A percentile compares a stretch with the other conserved stretches of the same genome.
Conservation (phyloP, 345 rosid genomes). For the Euphorbia pulcherrima region DNA sequence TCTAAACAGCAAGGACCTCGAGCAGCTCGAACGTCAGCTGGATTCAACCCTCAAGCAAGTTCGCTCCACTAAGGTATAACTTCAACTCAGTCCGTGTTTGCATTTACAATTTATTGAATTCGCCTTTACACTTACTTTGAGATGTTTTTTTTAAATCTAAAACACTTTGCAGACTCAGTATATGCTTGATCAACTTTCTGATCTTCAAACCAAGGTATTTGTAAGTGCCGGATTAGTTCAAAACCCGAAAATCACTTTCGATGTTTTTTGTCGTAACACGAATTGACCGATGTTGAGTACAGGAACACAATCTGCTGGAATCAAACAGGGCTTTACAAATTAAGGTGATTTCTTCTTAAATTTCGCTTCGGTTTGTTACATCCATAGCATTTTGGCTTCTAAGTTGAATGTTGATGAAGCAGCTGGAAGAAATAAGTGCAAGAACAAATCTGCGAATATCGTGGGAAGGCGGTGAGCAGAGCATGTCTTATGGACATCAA, state of each 20-base stretch:
- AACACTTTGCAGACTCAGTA: conserved; percentile 59
- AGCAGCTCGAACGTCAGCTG: conserved; percentile 90
- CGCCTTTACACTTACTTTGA: too few species aligned
- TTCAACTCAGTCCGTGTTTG: neutral
- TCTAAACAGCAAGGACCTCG: conserved; percentile 82
- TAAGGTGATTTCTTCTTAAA: conserved; percentile 44
- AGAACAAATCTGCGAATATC: conserved; percentile 49
- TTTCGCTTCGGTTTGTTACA: conserved; percentile 5
- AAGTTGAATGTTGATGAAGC: neutral
- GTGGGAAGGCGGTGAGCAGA: conserved; percentile 79
- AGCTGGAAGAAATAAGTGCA: conserved; percentile 74
- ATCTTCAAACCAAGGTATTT: conserved; percentile 80
- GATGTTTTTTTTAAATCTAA: neutral
- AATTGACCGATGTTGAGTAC: conserved; percentile 13
- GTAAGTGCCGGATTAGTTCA: neutral
- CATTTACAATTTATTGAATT: neutral
- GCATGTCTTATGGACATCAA: conserved; percentile 54
- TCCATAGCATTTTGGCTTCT: too few species aligned
- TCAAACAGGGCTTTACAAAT: conserved; percentile 77
- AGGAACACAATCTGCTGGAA: conserved; percentile 81
- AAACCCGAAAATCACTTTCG: neutral
- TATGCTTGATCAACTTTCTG: conserved; percentile 90
- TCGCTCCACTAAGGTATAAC: conserved; percentile 73
- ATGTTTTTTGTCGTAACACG: conserved; percentile 2
- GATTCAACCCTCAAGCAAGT: conserved; percentile 81